phyloP scores from a whole-genome alignment of 2,329 filamentous ascomycete genomes.

The Zymoseptoria brevis region DNA sequence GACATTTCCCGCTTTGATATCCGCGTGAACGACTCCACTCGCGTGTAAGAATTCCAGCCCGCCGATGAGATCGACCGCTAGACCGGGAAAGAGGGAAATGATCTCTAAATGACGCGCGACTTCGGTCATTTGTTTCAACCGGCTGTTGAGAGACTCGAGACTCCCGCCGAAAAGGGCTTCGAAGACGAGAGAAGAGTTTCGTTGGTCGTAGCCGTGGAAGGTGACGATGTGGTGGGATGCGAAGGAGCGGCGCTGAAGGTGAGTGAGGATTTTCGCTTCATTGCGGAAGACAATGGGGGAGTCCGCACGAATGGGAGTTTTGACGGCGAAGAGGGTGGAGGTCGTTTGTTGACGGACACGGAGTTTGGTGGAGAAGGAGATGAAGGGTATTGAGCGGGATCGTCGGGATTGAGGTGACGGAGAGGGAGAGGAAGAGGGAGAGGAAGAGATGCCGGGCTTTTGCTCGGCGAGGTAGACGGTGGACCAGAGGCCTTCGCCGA shows the following conservation, averaged over 20 bases:
- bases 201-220: conserved; percentile 28
- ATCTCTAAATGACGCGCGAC: conserved; percentile 31
- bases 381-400: not conserved
- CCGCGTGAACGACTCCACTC: conserved; percentile 36
- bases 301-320: conserved; percentile 26
- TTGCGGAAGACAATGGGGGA: conserved; percentile 27
- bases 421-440: not conserved
- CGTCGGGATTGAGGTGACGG: not conserved
- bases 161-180: conserved; percentile 27
- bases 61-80: conserved; percentile 33
- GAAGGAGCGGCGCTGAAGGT: conserved; percentile 20
- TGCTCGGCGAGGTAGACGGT: conserved; percentile 29
- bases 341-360: conserved; percentile 14
- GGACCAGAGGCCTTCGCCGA: conserved; percentile 31
- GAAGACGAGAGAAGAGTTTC: conserved; percentile 26
- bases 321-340: conserved; percentile 26
- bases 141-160: conserved; percentile 23
- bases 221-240: conserved; percentile 24
- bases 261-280: conserved; percentile 28
- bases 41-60: conserved; percentile 37
- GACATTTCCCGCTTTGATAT: conserved; percentile 43
- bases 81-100: conserved; percentile 32
- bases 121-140: conserved; percentile 26
- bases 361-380: conserved; percentile 1
- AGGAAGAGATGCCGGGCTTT: conserved; percentile 1